Evolutionary conservation across 2,329 filamentous ascomycete genomes (phyloP), one percentile per base, ranked within the genome.

Genomic region (Penicillium sp.): DNA sequence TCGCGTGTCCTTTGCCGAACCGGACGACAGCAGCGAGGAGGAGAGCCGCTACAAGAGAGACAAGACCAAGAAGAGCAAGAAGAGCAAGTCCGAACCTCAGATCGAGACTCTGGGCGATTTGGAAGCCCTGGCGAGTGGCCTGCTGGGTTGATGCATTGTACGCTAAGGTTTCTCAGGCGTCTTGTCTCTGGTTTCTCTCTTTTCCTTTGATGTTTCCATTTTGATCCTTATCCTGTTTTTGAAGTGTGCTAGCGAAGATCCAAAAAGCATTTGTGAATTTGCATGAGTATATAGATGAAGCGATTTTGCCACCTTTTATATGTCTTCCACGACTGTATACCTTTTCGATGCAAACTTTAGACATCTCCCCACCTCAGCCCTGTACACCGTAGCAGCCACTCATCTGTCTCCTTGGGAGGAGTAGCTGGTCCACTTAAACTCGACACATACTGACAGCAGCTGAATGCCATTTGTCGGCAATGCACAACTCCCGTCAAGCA

Each of bases 41-140:
- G 62, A 69, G 21, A 51, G 55, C 13, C 57, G 60, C 49, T 67
- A 67, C 57, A 67, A 67, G 54, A 57, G 54, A 47, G 65, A 67
- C 57, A 67, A 67, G 55, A 57, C 52, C 48, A 66, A 67, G 48
- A 68, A 68, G 53, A 33, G 59, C 33, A 59, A 53, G 29, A 47
- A 51, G 46, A 48, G 31, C 57, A 58, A 55, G 50, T 46, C 42
- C 9, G 62, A 63, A 49, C 63, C 71, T n/a, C 67, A 68, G 49
- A 72, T 77, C 61, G 67, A 76, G 55, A 79, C 77, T n/a, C 52
- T 79, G 64, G 76, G 76, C 55, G 77, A 79, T 67, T 59, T 79
- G 67, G 77, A 79, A 61, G 73, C 75, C 48, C 56, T 79, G 67
- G 77, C 77, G 48, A 75, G 71, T 54, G 77, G 76, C 10, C 60